Evolutionary conservation across 129 eudicot genomes (phyloP).

Genomic region (Arctium minus): DNA sequence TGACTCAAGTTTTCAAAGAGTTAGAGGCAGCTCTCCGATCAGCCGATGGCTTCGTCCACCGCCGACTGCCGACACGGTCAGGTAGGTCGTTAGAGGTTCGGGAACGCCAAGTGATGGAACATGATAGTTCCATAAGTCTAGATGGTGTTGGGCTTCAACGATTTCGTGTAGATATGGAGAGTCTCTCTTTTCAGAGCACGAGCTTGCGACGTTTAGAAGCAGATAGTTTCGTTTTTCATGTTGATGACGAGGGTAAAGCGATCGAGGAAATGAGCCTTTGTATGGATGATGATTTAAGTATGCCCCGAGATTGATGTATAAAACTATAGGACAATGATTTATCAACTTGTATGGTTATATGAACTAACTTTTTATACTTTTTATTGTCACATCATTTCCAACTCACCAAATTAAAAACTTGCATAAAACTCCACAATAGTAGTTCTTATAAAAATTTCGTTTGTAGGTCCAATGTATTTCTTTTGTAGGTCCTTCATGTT

Average conservation of each 20-base stretch:
- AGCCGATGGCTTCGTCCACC: slow-evolving; percentile 21
- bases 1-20: slow-evolving; percentile 69
- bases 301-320: slow-evolving; percentile 33
- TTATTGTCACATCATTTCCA: too few relatives aligned
- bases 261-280: slow-evolving; percentile 30
- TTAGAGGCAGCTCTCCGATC: slow-evolving; percentile 53
- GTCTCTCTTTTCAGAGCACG: slow-evolving; percentile 44
- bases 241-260: slow-evolving; percentile 16
- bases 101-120: slow-evolving; percentile 20
- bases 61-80: slow-evolving; percentile 5
- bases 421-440: too few relatives aligned
- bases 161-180: slow-evolving; percentile 61
- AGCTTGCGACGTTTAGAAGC: slow-evolving; percentile 61
- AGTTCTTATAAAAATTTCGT: too few relatives aligned
- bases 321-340: not conserved
- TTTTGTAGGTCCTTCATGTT: too few relatives aligned
- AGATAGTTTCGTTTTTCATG: slow-evolving; percentile 37
- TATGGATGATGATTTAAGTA: slow-evolving; percentile 35
- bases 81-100: slow-evolving; percentile 12
- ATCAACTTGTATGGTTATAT: not conserved
- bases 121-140: slow-evolving; percentile 40
- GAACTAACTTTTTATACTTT: too few relatives aligned
- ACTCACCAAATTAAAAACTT: too few relatives aligned
- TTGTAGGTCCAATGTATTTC: too few relatives aligned
- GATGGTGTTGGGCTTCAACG: slow-evolving; percentile 63